Percentiles rank a stretch among this genome's conserved stretches.
phyloP scores from a whole-genome alignment of 2,329 filamentous ascomycete genomes.

The Calonectria naviculata region DNA sequence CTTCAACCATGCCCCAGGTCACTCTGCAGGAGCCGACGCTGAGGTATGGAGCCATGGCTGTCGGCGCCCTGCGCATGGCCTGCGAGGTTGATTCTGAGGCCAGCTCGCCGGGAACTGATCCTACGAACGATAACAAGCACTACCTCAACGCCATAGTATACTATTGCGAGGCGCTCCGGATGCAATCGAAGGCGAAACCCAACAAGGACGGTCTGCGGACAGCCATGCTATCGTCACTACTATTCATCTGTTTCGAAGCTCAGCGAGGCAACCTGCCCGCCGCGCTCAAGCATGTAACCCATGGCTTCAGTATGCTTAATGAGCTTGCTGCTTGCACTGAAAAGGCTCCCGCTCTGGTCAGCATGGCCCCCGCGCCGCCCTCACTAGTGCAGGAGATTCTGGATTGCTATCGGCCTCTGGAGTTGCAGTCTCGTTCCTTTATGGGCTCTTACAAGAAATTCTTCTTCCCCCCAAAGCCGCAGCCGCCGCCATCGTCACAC shows the following conservation, averaged over 20 bases:
- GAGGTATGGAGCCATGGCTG: conserved; percentile 53
- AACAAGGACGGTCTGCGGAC: conserved; percentile 51
- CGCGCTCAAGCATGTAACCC: conserved; percentile 53
- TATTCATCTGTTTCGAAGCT: conserved; percentile 55
- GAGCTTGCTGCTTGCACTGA: conserved; percentile 50
- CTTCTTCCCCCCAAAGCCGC: conserved; percentile 43
- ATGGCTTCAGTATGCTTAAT: conserved; percentile 54
- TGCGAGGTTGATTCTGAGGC: conserved; percentile 36
- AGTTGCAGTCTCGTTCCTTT: conserved; percentile 52
- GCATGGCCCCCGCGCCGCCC: conserved; percentile 51
- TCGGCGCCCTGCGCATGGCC: conserved; percentile 52
- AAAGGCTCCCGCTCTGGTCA: conserved; percentile 48
- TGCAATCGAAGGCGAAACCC: conserved; percentile 50
- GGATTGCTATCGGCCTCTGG: conserved; percentile 52
- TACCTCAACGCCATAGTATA: conserved; percentile 53
- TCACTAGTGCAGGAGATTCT: conserved; percentile 51
- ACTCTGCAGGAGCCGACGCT: conserved; percentile 50
- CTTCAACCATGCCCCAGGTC: conserved; percentile 52
- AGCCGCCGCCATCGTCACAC: conserved; percentile 6
- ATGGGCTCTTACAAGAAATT: conserved; percentile 51
- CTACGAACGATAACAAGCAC: conserved; percentile 46
- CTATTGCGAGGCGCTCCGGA: conserved; percentile 54
- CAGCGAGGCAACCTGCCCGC: conserved; percentile 53
- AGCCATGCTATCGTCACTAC: conserved; percentile 51
- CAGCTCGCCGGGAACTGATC: conserved; percentile 27